Evolutionary conservation across 805 yeast species (phyloP).

Genomic region (Yueomyces sinensis): DNA sequence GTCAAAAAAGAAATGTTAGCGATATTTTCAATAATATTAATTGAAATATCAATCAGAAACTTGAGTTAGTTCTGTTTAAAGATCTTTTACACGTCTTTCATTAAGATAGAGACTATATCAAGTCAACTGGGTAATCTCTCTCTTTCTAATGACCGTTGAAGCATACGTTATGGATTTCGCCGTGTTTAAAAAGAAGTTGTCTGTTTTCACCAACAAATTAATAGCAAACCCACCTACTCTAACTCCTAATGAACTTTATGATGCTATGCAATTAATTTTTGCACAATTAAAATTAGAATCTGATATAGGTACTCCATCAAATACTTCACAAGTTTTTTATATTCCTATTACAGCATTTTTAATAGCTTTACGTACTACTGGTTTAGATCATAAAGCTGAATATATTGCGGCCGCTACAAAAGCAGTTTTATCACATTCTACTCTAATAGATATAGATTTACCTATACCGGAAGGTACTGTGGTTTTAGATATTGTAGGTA

Average conservation of each 20-base stretch:
- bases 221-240: slow-evolving; percentile 47
- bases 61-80: too few relatives aligned
- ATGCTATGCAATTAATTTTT: slow-evolving; percentile 50
- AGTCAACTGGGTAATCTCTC: too few relatives aligned
- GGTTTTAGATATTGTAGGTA: slow-evolving; percentile 75
- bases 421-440: slow-evolving; percentile 56
- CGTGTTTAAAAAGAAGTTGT: too few relatives aligned
- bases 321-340: slow-evolving; percentile 12
- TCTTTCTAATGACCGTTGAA: too few relatives aligned
- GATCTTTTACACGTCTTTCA: too few relatives aligned
- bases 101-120: too few relatives aligned
- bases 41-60: too few relatives aligned
- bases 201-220: slow-evolving; percentile 53
- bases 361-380: slow-evolving; percentile 58
- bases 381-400: slow-evolving; percentile 69
- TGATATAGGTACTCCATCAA: background rate
- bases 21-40: too few relatives aligned
- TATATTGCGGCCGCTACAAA: slow-evolving; percentile 78
- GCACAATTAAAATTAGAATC: slow-evolving; percentile 33
- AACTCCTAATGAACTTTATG: slow-evolving; percentile 48
- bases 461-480: background rate
- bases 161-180: too few relatives aligned
- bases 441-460: slow-evolving; percentile 36
- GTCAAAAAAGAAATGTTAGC: too few relatives aligned
- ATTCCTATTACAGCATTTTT: slow-evolving; percentile 70